Evolutionary conservation across 192 early-diverging fungal species (phyloP), one percentile per base, ranked within the genome.

Genomic region (Umbelopsis sp.): DNA sequence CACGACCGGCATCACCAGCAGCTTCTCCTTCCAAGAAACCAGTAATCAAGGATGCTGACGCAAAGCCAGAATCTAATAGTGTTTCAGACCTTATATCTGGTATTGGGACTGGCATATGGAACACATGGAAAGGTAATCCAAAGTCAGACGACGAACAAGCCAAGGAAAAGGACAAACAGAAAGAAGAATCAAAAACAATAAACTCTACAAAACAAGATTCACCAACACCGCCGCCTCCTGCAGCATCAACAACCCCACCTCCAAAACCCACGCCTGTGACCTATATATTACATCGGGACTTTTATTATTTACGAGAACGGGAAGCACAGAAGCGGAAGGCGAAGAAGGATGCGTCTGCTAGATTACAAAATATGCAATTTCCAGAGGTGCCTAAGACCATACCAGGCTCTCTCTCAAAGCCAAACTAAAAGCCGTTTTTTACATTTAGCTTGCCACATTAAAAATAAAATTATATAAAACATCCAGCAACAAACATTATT

Each of bases 221-320:
- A 31, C 38, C 66, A 36, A 26, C 43, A 0, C 8, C 52, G 47
- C 31, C 65, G 11, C 56, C 68, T 20, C 44, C 62, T 45, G 7
- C 59, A 34, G 12, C 73, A 41, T 8, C 68, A 41, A n/a, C n/a
- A n/a, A 43, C 69, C 17, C 49, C 45, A 31, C 62, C 80, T 31
- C 16, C 56, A 14, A 68, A 65, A 62, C 68, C 73, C 17, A 45
- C 49, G 14, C 79, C 82, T 10, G 66, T 73, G 3, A 78, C 79
- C 62, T 86, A 82, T 73, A 73, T 86, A 3, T 45, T 86, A 25
- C 80, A 86, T 45, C 51, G 79, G 22, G 81, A 84, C 45, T 82
- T 84, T 43, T 86, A 82, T 50, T 86, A 80, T 38, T 32, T 86
- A 45, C 73, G 85, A 20, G 79, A 86, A 38, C 68, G 74, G 9